These are phyloP conservation scores for Eucalyptus marginata DNA, from an alignment of 345 rosid species.

Conservation along the genomic window DNA sequence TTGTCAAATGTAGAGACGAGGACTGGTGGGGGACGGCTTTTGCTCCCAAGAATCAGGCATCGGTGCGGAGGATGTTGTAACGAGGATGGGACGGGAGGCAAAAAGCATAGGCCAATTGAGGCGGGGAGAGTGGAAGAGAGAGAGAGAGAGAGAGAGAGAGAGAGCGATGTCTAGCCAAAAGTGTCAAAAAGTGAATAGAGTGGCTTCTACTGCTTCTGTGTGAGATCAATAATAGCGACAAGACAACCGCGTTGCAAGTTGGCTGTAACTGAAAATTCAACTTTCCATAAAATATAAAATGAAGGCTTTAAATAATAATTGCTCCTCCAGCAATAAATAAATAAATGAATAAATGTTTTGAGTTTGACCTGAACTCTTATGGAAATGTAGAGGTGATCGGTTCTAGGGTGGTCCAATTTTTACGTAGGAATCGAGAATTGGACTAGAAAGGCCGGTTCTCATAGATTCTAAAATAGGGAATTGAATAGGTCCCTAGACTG, in stretches of 20 bases:
- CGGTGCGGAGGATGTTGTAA: neutral
- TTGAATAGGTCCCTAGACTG: no score
- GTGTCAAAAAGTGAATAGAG: neutral
- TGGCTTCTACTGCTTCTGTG: neutral
- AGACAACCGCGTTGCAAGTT: neutral
- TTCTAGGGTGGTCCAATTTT: rapidly evolving
- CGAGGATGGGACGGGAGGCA: neutral
- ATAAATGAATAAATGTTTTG: no score
- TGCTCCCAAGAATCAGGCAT: neutral
- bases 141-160: no score
- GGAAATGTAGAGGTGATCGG: neutral
- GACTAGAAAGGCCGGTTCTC: no score
- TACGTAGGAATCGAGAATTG: neutral
- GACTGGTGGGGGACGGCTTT: neutral
- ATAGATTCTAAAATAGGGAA: no score
- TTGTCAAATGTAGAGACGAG: neutral
- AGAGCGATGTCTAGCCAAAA: neutral
- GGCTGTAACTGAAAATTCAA: neutral
- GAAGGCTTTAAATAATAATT: neutral
- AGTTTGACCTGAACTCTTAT: neutral
- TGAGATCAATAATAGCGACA: neutral
- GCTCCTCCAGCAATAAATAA: neutral
- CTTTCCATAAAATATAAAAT: neutral
- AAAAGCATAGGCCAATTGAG: neutral
- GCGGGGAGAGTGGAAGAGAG: neutral